These are phyloP conservation scores for Oemleria cerasiformis DNA, from an alignment of 306 rosid species.

Conservation along the genomic window DNA sequence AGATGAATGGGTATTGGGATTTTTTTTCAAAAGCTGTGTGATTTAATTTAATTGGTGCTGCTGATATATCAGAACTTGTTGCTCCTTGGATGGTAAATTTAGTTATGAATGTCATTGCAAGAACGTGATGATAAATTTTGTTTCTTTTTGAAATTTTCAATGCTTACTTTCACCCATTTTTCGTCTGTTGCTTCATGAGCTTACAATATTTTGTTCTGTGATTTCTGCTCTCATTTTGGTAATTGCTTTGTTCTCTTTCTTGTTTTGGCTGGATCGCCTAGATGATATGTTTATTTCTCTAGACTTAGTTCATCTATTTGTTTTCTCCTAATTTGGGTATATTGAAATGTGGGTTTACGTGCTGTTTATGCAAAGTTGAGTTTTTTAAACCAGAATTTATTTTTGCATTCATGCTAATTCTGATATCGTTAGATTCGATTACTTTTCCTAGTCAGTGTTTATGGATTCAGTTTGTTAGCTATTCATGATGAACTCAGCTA, in stretches of 20 bases:
- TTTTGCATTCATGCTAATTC: constrained; percentile 1
- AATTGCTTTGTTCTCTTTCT: neutral
- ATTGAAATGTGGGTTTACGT: neutral
- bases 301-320: neutral
- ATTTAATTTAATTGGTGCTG: neutral
- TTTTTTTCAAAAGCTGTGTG: neutral
- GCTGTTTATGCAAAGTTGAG: neutral
- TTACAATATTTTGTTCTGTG: neutral
- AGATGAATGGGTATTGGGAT: neutral
- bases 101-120: neutral
- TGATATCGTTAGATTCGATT: neutral
- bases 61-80: neutral
- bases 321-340: neutral
- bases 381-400: neutral
- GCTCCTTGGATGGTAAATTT: neutral
- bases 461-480: neutral
- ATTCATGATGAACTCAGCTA: neutral
- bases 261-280: neutral
- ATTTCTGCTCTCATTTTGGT: neutral
- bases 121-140: neutral
- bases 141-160: neutral
- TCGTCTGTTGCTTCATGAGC: neutral
- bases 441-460: neutral
- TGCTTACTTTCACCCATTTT: neutral
- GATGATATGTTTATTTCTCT: neutral